Base-by-base conservation (phyloP, 441 rosid species). In the Gossypium schwendimanii region DNA sequence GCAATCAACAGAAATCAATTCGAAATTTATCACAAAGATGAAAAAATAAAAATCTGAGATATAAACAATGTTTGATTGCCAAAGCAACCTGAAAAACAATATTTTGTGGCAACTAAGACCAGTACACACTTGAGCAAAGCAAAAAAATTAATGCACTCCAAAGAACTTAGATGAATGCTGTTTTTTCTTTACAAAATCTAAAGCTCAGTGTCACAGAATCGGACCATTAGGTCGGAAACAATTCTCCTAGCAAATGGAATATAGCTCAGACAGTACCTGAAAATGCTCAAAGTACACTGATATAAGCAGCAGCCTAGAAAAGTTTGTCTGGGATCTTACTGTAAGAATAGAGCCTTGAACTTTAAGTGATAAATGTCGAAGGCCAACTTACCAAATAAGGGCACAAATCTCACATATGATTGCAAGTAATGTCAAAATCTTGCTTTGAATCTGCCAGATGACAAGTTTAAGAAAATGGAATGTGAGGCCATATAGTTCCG, bases 241-340 rank as follows among this genome's bases (percentile, higher is more conserved):
- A 87, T 87, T 73, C 88, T 86, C 31, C 96, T 83, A 26, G 96
- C 98, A 72, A 95, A 95, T 39, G 97, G 98, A 58, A 95, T 87
- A 49, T 89, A 95, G 73, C 96, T 95, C 76, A 95, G 86, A 74
- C 96, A 75, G 80, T 92, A 95, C 99, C 99, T 95, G 97, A 71
- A 79, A 83, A 41, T 73, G 53, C 61, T 61, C 83, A 76, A 69
- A 74, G 31, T 17, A 49, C 47, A 75, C 10, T 3, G 18, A 21
- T 44, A 33, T 53, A 36, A 69, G 45, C n/a, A 20, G 23, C 33
- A 28, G 33, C 33, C 33, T 4, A 28, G 33, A 28, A 28, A 28
- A 28, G 6, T 28, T 28, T 28, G 33, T 4, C 33, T 4, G 33
- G 33, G 33, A 28, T 28, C 6, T 28, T 28, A 0, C 33, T 28